Conservation (phyloP, 2,329 filamentous ascomycete genomes). For the Arthroderma sp. region DNA sequence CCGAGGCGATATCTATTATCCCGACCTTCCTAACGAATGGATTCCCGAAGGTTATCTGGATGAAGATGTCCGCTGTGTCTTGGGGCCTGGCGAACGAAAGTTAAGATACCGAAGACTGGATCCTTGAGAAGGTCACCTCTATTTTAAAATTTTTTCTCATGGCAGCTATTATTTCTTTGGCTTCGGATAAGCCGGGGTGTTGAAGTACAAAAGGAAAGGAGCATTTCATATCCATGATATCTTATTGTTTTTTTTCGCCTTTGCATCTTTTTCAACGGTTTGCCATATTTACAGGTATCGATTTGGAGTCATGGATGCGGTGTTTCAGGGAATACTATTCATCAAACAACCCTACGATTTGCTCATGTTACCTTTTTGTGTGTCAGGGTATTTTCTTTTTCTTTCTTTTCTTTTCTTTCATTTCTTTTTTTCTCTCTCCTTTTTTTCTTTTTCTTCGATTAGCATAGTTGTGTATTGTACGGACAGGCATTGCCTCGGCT, state of each 20-base stretch:
- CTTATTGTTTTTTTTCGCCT: not conserved
- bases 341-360: too few relatives aligned
- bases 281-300: too few relatives aligned
- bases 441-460: constrained; percentile 1
- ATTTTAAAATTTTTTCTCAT: too few relatives aligned
- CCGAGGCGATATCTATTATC: constrained; percentile 12
- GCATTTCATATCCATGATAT: too few relatives aligned
- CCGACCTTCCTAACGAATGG: constrained; percentile 28
- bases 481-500: too few relatives aligned
- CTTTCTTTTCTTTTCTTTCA: not conserved
- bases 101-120: constrained; percentile 22
- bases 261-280: too few relatives aligned
- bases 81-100: constrained; percentile 22
- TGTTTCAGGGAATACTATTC: too few relatives aligned
- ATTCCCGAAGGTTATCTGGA: constrained; percentile 21
- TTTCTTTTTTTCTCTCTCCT: not conserved
- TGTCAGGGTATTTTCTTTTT: not conserved
- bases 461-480: not conserved
- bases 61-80: constrained; percentile 23
- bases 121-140: not conserved
- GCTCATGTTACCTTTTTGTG: too few relatives aligned
- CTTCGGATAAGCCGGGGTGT: too few relatives aligned
- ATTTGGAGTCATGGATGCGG: too few relatives aligned
- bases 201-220: too few relatives aligned
- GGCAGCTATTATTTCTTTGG: too few relatives aligned